phyloP scores from a whole-genome alignment of 257 asterid species.

The Lycium ferocissimum region DNA sequence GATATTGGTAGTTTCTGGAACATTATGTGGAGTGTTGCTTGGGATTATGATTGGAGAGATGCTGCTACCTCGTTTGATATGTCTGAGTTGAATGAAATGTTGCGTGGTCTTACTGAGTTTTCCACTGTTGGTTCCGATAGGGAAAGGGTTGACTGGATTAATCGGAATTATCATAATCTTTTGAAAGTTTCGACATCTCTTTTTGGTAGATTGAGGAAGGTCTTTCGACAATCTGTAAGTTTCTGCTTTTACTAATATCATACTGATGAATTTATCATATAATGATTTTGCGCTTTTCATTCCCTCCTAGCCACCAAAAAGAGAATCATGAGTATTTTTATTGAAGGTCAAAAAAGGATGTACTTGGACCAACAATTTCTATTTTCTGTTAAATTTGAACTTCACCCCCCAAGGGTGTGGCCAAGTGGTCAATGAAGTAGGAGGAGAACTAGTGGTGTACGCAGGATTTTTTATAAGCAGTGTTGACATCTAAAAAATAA shows the following conservation, averaged over 20 bases:
- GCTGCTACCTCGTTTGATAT: conserved; percentile 47
- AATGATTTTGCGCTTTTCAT: neutral
- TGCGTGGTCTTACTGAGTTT: conserved; percentile 51
- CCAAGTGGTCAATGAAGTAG: no score
- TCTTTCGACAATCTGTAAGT: conserved; percentile 63
- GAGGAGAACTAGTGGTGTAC: no score
- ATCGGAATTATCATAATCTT: conserved; percentile 57
- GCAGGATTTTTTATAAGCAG: no score
- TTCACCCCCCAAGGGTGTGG: no score
- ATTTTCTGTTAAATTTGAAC: neutral
- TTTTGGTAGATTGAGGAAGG: conserved; percentile 52
- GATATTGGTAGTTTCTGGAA: conserved; percentile 65
- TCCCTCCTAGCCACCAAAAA: neutral
- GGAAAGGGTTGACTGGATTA: conserved; percentile 68
- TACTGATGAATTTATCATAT: neutral
- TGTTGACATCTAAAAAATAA: no score
- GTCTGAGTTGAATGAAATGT: conserved; percentile 64
- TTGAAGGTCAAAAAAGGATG: neutral
- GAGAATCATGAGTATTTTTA: neutral
- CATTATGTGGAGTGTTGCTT: conserved; percentile 58
- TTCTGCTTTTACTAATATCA: neutral
- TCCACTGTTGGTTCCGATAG: conserved; percentile 50
- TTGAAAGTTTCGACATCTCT: conserved; percentile 56
- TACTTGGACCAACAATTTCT: neutral
- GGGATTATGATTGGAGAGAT: conserved; percentile 73